A percentile compares a stretch with the other conserved stretches of the same genome.
phyloP scores from a whole-genome alignment of 2,329 filamentous ascomycete genomes.

The Zalaria obscura region DNA sequence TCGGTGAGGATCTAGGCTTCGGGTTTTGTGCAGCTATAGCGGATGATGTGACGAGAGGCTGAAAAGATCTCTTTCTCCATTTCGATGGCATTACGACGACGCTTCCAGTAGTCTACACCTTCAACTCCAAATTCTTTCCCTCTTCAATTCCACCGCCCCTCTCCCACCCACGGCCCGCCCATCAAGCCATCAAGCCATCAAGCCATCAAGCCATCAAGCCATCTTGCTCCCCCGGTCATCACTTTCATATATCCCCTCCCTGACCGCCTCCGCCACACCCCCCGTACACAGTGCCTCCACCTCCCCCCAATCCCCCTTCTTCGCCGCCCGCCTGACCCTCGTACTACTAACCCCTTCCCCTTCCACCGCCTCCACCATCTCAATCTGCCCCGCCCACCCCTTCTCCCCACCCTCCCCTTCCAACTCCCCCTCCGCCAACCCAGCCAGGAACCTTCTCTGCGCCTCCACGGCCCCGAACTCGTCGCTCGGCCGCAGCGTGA shows the following conservation, averaged over 20 bases:
- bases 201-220: no score
- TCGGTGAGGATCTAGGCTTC: no score
- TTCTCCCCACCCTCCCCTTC: constrained; percentile 39
- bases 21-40: no score
- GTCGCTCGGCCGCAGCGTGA: constrained; percentile 48
- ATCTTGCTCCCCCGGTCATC: constrained; percentile 21
- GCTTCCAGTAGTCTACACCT: no score
- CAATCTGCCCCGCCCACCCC: constrained; percentile 47
- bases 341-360: constrained; percentile 43
- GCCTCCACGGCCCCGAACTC: constrained; percentile 43
- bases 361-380: constrained; percentile 40
- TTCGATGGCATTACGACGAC: no score
- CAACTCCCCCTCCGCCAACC: constrained; percentile 31
- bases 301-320: constrained; percentile 28
- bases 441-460: constrained; percentile 41
- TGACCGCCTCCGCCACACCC: constrained; percentile 45
- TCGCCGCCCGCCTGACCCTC: constrained; percentile 44
- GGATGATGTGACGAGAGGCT: no score
- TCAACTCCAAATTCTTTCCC: no score
- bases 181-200: no score
- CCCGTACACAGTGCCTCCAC: constrained; percentile 42
- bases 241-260: constrained; percentile 41
- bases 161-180: no score
- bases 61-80: no score
- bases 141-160: no score